Percentiles rank a stretch among this genome's conserved stretches.
These are phyloP conservation scores for Solanum ahanhuiri DNA, from an alignment of 257 asterid species.

Conservation along the genomic window DNA sequence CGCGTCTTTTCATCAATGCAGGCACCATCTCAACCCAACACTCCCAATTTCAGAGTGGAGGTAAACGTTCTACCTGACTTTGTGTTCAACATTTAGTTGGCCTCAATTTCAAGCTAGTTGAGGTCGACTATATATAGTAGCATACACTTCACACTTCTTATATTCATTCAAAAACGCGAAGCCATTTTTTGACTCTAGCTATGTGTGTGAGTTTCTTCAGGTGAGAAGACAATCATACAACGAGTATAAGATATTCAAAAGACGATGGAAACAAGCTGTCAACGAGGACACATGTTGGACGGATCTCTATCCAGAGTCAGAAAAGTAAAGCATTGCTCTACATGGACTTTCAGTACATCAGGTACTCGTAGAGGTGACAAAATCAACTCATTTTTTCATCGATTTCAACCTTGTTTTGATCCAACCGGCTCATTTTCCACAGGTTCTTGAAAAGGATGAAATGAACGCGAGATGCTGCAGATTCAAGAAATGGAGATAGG, in stretches of 20 bases:
- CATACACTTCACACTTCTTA: background rate
- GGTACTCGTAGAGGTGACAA: background rate
- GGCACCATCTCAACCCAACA: slow-evolving; percentile 13
- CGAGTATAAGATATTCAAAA: slow-evolving; percentile 54
- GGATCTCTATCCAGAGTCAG: slow-evolving; percentile 38
- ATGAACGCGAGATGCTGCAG: background rate
- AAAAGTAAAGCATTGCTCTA: background rate
- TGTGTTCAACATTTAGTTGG: background rate
- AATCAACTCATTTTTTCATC: background rate
- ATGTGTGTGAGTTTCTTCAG: slow-evolving; percentile 11
- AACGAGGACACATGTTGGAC: slow-evolving; percentile 45
- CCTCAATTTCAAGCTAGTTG: background rate
- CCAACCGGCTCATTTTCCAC: background rate
- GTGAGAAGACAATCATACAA: slow-evolving; percentile 73
- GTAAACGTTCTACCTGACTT: slow-evolving; percentile 13
- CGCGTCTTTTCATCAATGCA: slow-evolving; percentile 10
- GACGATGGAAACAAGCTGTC: slow-evolving; percentile 59
- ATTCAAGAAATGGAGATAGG: background rate
- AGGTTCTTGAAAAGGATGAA: background rate
- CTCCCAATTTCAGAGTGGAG: slow-evolving; percentile 42
- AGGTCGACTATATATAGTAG: background rate
- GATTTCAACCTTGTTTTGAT: background rate
- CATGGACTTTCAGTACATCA: background rate
- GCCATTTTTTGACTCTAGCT: background rate
- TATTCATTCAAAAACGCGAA: background rate